Evolutionary conservation across 2,329 filamentous ascomycete species (phyloP), one percentile per base, ranked within the genome.

Genomic region (Cercospora canescens): DNA sequence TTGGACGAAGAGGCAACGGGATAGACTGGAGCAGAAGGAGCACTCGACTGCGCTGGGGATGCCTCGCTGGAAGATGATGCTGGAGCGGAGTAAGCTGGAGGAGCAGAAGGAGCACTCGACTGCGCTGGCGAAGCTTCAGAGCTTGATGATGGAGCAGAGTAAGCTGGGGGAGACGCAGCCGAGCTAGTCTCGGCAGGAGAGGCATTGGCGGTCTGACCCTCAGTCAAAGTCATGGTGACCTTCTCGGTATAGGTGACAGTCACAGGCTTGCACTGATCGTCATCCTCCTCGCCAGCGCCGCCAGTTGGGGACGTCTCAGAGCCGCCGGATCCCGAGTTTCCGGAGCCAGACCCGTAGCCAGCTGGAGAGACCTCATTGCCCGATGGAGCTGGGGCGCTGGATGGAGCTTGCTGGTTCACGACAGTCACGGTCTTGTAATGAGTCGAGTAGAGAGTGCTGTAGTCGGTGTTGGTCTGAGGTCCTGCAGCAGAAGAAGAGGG

Each of bases 201-300:
- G 14, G 67, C 64, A 60, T 72, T 66, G 62, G 62, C 54, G 16
- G 54, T 54, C 30, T 61, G 55, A 14, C 66, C 68, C 30, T 64
- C 63, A 32, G 69, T 70, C 30, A 71, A 64, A 37, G 70, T 72
- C 45, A 67, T 73, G 35, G 76, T 76, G 61, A 81, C 75, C 34
- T 80, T 79, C 58, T 81, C 76, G 65, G 78, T 77, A 68, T 78
- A 76, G 52, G 77, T 79, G 35, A 77, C 77, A 58, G 80, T 81
- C 50, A 81, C 76, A 63, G 75, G 76, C 62, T 78, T 73, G 62
- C 76, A 73, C 54, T 62, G 54, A n/a, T 65, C 61, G 8, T 52
- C 37, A 3, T 21, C 45, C 1, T 35, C 18, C 2, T 14, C 45
- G 45, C 45, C 30, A 37, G 59, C 45, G 16, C 24, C 59, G 14